Percentiles rank a stretch among this genome's conserved stretches.
These are phyloP conservation scores for Pyrenula massariospora DNA, from an alignment of 495 filamentous ascomycete genomes.

Conservation along the genomic window DNA sequence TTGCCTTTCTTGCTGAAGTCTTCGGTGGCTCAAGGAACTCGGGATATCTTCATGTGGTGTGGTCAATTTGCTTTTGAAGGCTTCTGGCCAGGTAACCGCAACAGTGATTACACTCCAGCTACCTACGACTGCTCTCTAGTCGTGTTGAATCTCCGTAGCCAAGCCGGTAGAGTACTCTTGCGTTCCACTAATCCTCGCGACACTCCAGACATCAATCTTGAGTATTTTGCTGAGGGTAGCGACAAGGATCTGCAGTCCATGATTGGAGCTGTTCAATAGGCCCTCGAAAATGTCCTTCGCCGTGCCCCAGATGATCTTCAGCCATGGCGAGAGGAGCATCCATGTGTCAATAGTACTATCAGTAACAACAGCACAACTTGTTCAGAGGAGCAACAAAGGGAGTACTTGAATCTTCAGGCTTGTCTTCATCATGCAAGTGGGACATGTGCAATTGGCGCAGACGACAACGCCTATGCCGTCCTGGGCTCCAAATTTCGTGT, in stretches of 20 bases:
- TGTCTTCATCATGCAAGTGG: conserved; percentile 53
- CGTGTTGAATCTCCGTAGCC: conserved; percentile 12
- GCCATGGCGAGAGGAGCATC: conserved; percentile 21
- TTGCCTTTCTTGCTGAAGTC: background rate
- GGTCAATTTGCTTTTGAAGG: background rate
- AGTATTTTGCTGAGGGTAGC: conserved; percentile 36
- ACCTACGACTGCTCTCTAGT: background rate
- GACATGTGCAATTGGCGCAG: conserved; percentile 43
- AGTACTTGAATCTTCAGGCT: conserved; percentile 35
- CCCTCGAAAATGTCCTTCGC: conserved; percentile 10
- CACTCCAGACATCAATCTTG: conserved; percentile 42
- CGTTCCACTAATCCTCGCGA: conserved; percentile 39
- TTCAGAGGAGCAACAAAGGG: conserved; percentile 23
- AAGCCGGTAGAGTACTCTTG: conserved; percentile 37
- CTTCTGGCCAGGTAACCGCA: background rate
- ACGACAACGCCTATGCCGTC: conserved; percentile 42
- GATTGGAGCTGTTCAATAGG: conserved; percentile 30
- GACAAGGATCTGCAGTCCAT: conserved; percentile 27
- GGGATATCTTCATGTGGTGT: background rate
- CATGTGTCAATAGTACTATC: background rate
- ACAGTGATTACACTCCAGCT: background rate
- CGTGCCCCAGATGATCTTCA: conserved; percentile 23
- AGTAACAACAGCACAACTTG: background rate
- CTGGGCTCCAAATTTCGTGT: conserved; percentile 47
- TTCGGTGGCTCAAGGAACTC: background rate